Conservation (phyloP, 164 flowering plant genomes). For the Chloranthus sessilifolius region DNA sequence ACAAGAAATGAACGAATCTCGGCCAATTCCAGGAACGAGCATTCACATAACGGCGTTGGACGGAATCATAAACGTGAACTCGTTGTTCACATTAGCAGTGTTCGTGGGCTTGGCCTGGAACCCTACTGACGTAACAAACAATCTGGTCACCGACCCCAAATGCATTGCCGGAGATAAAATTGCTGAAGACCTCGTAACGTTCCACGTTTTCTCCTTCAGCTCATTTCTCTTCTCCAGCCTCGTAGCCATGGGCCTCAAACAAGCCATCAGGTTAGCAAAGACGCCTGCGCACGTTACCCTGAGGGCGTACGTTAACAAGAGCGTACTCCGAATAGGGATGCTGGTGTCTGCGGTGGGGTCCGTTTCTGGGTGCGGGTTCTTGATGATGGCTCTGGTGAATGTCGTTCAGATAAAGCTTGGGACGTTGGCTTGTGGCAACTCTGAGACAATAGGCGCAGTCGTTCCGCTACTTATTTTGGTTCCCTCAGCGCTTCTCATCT, state of each 20-base stretch:
- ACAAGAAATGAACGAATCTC: too few relatives aligned
- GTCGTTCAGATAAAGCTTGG: constrained; percentile 86
- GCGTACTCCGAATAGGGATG: constrained; percentile 43
- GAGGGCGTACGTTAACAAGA: constrained; percentile 33
- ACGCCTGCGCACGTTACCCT: constrained; percentile 5
- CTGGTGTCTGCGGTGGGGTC: constrained; percentile 61
- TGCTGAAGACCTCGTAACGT: constrained; percentile 48
- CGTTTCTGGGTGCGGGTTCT: constrained; percentile 61
- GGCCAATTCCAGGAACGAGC: too few relatives aligned
- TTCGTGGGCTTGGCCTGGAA: constrained; percentile 78
- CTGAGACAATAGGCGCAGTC: constrained; percentile 42
- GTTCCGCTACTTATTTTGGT: constrained; percentile 58
- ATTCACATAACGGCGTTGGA: constrained; percentile 79
- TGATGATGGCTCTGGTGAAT: constrained; percentile 68
- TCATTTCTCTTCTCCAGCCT: constrained; percentile 92
- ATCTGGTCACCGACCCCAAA: constrained; percentile 24
- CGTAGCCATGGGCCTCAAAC: constrained; percentile 66
- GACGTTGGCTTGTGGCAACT: constrained; percentile 45
- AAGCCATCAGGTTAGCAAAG: constrained; percentile 34
- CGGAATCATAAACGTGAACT: constrained; percentile 76
- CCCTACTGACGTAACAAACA: constrained; percentile 40
- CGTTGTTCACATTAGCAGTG: constrained; percentile 76
- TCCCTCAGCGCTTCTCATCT: constrained; percentile 56
- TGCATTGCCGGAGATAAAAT: constrained; percentile 31
- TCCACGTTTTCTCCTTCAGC: constrained; percentile 82